These are phyloP conservation scores for Chytriomyces sp. DNA, from an alignment of 192 early-diverging fungal genomes.

Conservation along the genomic window DNA sequence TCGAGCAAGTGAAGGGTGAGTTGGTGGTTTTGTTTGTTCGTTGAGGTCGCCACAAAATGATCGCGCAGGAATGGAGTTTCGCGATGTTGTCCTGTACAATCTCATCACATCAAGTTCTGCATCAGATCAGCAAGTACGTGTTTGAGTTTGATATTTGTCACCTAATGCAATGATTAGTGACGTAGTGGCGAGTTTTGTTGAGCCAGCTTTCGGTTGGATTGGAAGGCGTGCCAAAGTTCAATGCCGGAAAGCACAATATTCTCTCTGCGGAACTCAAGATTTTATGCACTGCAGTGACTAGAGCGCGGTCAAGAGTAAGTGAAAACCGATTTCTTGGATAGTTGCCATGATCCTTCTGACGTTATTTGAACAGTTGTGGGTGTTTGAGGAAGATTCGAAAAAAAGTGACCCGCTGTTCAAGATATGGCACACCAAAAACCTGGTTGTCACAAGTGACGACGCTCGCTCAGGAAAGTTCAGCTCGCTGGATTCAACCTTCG, in stretches of 20 bases:
- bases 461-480: conserved; percentile 29
- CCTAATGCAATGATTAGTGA: neutral
- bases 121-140: neutral
- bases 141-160: too few relatives aligned
- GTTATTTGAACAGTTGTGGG: conserved; percentile 22
- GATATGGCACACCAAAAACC: conserved; percentile 12
- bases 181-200: conserved; percentile 24
- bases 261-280: conserved; percentile 36
- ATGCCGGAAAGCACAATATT: conserved; percentile 31
- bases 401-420: conserved; percentile 28
- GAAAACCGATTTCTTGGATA: neutral
- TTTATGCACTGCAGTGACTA: conserved; percentile 34
- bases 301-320: conserved; percentile 20
- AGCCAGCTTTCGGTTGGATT: neutral
- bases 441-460: conserved; percentile 27
- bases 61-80: conserved; percentile 28
- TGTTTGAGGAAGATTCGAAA: conserved; percentile 20
- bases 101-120: conserved; percentile 6
- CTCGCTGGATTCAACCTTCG: conserved; percentile 7
- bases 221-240: conserved; percentile 15
- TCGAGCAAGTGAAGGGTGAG: conserved; percentile 38
- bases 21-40: too few relatives aligned
- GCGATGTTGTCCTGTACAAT: conserved; percentile 33
- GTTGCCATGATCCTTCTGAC: conserved; percentile 9
- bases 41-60: too few relatives aligned